Conservation (phyloP, 2,329 filamentous ascomycete species). For the Fusarium setosum region DNA sequence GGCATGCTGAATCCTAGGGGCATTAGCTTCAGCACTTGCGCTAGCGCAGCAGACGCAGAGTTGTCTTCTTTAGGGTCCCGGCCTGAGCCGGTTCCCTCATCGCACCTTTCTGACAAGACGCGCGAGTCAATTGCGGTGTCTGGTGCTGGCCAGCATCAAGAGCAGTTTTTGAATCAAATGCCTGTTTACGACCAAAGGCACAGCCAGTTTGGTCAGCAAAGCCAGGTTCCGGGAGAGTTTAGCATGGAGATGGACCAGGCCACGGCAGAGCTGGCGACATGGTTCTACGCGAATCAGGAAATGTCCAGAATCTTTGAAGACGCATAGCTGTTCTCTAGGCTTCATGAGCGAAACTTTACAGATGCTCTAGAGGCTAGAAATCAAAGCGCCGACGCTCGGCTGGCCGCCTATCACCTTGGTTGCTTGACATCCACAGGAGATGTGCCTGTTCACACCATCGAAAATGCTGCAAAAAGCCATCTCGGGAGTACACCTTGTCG, state of each 20-base stretch:
- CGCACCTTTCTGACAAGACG: background rate
- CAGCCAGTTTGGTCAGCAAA: background rate
- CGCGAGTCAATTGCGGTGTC: background rate
- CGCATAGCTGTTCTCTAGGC: too few species aligned
- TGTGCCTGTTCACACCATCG: too few species aligned
- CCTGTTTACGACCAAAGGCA: background rate
- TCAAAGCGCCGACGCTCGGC: background rate
- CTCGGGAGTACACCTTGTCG: background rate
- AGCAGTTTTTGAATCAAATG: background rate
- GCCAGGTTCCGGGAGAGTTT: background rate
- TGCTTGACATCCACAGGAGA: too few species aligned
- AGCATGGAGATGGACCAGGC: background rate
- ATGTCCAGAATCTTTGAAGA: slow-evolving; percentile 19
- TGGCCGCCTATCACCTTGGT: background rate
- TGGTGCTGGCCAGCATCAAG: background rate
- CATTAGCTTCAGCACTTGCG: background rate
- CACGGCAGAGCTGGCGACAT: slow-evolving; percentile 3
- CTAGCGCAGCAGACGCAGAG: background rate
- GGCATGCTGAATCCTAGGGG: background rate
- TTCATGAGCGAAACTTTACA: too few species aligned
- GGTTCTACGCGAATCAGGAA: slow-evolving; percentile 15
- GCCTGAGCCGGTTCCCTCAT: background rate
- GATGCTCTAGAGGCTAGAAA: too few species aligned
- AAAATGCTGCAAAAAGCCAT: too few species aligned
- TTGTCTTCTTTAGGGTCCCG: background rate